A percentile compares a stretch with the other conserved stretches of the same genome.
phyloP scores from a whole-genome alignment of 164 flowering plant species.

The Sextonia rubra region DNA sequence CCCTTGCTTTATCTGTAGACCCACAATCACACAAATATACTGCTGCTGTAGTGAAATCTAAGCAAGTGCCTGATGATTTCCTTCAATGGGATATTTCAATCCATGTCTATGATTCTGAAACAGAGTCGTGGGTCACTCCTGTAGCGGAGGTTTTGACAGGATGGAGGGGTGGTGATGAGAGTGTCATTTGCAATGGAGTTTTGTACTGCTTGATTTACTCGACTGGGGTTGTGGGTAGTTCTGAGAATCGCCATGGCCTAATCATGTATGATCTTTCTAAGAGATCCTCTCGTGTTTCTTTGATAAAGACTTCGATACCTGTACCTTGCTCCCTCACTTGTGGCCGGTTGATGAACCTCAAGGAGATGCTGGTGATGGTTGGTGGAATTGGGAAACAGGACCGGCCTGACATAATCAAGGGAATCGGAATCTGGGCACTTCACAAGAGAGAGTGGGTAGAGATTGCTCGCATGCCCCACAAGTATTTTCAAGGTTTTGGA shows the following conservation, averaged over 20 bases:
- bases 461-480: conserved; percentile 81
- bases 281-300: conserved; percentile 34
- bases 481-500: conserved; percentile 85
- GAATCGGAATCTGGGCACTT: conserved; percentile 82
- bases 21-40: conserved; percentile 37
- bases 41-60: conserved; percentile 69
- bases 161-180: conserved; percentile 95
- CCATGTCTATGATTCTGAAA: conserved; percentile 61
- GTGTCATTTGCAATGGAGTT: conserved; percentile 74
- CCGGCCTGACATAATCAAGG: conserved; percentile 77
- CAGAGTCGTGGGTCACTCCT: conserved; percentile 56
- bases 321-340: conserved; percentile 86
- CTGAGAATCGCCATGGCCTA: conserved; percentile 67
- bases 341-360: conserved; percentile 84
- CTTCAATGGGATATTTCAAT: conserved; percentile 82
- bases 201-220: conserved; percentile 77
- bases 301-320: conserved; percentile 54
- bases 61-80: conserved; percentile 74
- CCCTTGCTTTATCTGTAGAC: conserved; percentile 65
- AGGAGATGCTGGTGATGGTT: conserved; percentile 83
- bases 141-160: conserved; percentile 64
- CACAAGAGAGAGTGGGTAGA: conserved; percentile 73
- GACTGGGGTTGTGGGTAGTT: conserved; percentile 40
- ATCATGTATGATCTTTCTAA: conserved; percentile 51
- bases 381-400: conserved; percentile 55